These are phyloP conservation scores for Umbelopsis sp. DNA, from an alignment of 371 early-diverging fungal genomes.

Conservation along the genomic window DNA sequence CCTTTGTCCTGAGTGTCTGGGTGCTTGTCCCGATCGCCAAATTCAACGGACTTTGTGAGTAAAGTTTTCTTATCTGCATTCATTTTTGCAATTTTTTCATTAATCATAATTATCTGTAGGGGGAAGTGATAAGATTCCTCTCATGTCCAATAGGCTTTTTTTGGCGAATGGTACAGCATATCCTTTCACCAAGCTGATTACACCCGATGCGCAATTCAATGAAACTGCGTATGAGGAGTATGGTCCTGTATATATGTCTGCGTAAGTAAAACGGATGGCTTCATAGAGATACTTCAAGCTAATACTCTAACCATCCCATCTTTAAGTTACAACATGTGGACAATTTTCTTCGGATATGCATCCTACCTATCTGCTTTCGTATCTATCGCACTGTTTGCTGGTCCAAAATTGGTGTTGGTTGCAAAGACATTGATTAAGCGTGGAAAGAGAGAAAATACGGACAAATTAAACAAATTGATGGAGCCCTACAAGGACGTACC, in stretches of 20 bases:
- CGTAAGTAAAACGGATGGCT: background rate
- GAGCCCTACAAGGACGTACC: conserved; percentile 72
- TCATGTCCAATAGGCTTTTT: conserved; percentile 40
- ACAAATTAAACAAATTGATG: conserved; percentile 73
- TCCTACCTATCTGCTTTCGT: conserved; percentile 63
- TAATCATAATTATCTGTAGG: background rate
- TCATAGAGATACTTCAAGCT: no score
- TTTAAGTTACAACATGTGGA: conserved; percentile 34
- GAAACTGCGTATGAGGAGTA: conserved; percentile 65
- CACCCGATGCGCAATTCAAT: conserved; percentile 59
- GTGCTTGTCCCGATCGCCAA: conserved; percentile 33
- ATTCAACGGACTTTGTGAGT: conserved; percentile 20
- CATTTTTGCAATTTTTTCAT: background rate
- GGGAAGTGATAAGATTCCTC: conserved; percentile 23
- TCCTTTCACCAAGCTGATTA: conserved; percentile 30
- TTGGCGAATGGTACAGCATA: conserved; percentile 30
- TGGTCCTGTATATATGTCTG: conserved; percentile 72
- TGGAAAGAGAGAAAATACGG: conserved; percentile 46
- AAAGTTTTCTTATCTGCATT: conserved; percentile 2
- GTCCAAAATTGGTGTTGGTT: conserved; percentile 32
- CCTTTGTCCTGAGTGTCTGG: conserved; percentile 38
- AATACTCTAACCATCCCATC: no score
- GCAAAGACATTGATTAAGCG: conserved; percentile 29
- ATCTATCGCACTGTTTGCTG: conserved; percentile 62
- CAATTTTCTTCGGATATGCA: conserved; percentile 42